Percentiles rank a stretch among this genome's conserved stretches.
Conservation (phyloP, 2,329 filamentous ascomycete genomes). For the Rhinocladiella similis region DNA sequence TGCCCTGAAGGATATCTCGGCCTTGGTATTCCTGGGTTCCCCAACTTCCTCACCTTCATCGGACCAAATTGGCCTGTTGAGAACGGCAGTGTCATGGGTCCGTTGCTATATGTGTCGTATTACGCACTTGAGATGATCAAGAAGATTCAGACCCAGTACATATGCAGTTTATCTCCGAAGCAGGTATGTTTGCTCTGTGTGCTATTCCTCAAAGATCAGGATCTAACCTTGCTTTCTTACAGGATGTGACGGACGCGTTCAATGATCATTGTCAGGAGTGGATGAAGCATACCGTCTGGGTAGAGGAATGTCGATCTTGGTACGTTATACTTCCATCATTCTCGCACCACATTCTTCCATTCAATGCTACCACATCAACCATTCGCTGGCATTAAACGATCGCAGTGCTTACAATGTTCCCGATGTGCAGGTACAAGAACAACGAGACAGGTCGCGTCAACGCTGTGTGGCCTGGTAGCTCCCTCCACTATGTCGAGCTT, state of each 20-base stretch:
- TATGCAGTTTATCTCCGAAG: constrained; percentile 41
- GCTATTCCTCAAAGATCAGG: too few species aligned
- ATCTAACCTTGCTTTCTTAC: too few species aligned
- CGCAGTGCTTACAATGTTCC: too few species aligned
- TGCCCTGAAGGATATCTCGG: constrained; percentile 32
- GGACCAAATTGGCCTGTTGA: constrained; percentile 42
- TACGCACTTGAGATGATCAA: constrained; percentile 42
- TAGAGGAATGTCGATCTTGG: constrained; percentile 46
- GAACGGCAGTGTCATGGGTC: constrained; percentile 48
- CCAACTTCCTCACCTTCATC: constrained; percentile 31
- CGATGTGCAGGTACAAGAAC: constrained; percentile 35
- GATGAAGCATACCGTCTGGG: constrained; percentile 53
- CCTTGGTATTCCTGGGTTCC: constrained; percentile 32
- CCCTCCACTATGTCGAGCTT: constrained; percentile 49
- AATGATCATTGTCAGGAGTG: constrained; percentile 45
- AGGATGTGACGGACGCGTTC: constrained; percentile 35
- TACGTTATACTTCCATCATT: background rate
- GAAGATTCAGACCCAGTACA: constrained; percentile 45
- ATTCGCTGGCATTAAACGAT: too few species aligned
- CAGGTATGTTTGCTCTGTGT: constrained; percentile 8
- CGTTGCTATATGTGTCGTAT: constrained; percentile 40
- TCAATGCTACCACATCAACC: too few species aligned
- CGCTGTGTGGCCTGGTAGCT: constrained; percentile 53
- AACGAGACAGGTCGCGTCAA: constrained; percentile 47
- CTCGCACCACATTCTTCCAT: too few species aligned